A percentile compares a stretch with the other conserved stretches of the same genome.
These are phyloP conservation scores for Vaccinium corymbosum DNA, from an alignment of 148 eudicot genomes.

Conservation along the genomic window DNA sequence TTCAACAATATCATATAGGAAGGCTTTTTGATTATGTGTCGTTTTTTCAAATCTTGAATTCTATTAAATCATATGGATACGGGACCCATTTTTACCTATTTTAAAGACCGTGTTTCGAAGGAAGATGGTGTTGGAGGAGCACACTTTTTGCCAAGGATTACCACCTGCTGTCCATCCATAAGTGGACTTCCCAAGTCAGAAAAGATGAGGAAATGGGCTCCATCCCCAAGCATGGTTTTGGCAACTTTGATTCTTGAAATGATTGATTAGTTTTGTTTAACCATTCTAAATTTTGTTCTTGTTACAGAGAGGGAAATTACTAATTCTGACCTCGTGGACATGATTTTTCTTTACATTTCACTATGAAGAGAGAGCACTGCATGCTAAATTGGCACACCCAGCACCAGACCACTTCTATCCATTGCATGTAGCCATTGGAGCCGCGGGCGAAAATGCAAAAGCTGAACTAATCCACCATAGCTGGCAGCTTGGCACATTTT, in stretches of 20 bases:
- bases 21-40: background rate
- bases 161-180: background rate
- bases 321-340: too few relatives aligned
- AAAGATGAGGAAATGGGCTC: background rate
- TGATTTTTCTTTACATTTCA: too few relatives aligned
- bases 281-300: background rate
- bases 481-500: conserved; percentile 56
- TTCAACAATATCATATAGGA: background rate
- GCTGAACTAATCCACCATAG: conserved; percentile 75
- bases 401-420: conserved; percentile 80
- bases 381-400: conserved; percentile 71
- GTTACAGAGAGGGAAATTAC: too few relatives aligned
- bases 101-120: background rate
- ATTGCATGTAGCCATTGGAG: conserved; percentile 81
- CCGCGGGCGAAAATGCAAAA: conserved; percentile 60
- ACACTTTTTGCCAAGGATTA: background rate
- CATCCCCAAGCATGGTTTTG: background rate
- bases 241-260: background rate
- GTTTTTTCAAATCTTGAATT: background rate
- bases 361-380: conserved; percentile 60
- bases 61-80: background rate
- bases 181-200: background rate
- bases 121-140: background rate
- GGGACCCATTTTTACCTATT: background rate
- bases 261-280: background rate